Percentiles rank a stretch among this genome's conserved stretches.
These are phyloP conservation scores for Pseudoperonospora humuli DNA, from an alignment of 352 stramenopile species.

Conservation along the genomic window DNA sequence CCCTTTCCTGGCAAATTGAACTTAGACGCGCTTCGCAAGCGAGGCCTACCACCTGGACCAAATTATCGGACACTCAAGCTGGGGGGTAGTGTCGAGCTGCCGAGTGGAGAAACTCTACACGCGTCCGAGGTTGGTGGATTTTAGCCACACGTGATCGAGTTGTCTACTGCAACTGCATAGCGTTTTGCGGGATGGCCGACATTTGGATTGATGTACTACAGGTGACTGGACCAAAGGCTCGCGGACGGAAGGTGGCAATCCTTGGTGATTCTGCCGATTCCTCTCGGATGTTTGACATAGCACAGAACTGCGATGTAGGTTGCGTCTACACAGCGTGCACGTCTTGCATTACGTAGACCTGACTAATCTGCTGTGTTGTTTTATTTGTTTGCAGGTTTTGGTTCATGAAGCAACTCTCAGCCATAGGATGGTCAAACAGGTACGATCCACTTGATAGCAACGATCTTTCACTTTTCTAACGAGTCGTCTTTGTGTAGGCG, in stretches of 20 bases:
- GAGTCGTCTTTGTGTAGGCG: slow-evolving; percentile 22
- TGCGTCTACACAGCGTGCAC: neutral
- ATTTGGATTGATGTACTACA: slow-evolving; percentile 12
- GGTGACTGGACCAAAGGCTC: slow-evolving; percentile 49
- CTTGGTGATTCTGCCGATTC: slow-evolving; percentile 71
- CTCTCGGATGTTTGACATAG: slow-evolving; percentile 70
- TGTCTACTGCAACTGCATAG: neutral
- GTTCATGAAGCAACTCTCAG: slow-evolving; percentile 81
- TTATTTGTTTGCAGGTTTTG: slow-evolving; percentile 43
- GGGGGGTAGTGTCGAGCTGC: slow-evolving; percentile 77
- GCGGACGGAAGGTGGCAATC: slow-evolving; percentile 69
- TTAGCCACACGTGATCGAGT: neutral
- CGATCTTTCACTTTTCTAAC: neutral
- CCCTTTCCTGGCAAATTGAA: slow-evolving; percentile 78
- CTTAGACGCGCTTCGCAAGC: slow-evolving; percentile 58
- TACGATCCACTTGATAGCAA: slow-evolving; percentile 7
- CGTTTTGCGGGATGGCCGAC: neutral
- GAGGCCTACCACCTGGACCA: slow-evolving; percentile 83
- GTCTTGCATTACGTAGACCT: neutral
- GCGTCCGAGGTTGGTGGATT: slow-evolving; percentile 61
- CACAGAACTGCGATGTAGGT: slow-evolving; percentile 63
- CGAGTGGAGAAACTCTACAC: slow-evolving; percentile 61
- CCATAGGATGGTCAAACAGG: slow-evolving; percentile 61
- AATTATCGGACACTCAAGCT: slow-evolving; percentile 87
- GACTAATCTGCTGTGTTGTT: slow-evolving; percentile 2